These are phyloP conservation scores for Phylloporus arenicola DNA, from an alignment of 768 basidiomycete genomes.

Conservation along the genomic window DNA sequence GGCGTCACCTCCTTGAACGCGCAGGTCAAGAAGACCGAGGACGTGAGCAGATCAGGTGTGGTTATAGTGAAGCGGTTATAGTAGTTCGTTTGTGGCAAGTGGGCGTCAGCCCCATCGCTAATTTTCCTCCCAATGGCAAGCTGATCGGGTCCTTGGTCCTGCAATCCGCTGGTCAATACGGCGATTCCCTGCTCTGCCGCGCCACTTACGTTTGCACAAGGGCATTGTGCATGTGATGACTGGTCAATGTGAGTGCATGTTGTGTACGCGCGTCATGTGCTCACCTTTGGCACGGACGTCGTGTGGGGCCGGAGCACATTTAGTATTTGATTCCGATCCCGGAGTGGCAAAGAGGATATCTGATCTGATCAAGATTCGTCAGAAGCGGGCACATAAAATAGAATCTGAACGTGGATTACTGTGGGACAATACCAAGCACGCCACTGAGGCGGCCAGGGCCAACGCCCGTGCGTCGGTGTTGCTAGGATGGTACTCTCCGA, in stretches of 20 bases:
- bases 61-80: slow-evolving; percentile 18
- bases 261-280: slow-evolving; percentile 10
- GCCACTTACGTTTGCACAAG: slow-evolving; percentile 25
- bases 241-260: slow-evolving; percentile 12
- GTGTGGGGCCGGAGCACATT: slow-evolving; percentile 39
- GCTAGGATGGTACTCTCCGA: slow-evolving; percentile 13
- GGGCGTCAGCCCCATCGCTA: slow-evolving; percentile 7
- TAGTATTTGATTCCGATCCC: slow-evolving; percentile 39
- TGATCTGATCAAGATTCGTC: slow-evolving; percentile 29
- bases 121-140: slow-evolving; percentile 2
- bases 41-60: slow-evolving; percentile 36
- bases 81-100: slow-evolving; percentile 15
- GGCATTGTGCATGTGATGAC: slow-evolving; percentile 18
- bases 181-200: slow-evolving; percentile 11
- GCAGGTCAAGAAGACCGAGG: slow-evolving; percentile 50
- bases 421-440: slow-evolving; percentile 33
- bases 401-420: slow-evolving; percentile 29
- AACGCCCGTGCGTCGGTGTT: slow-evolving; percentile 12
- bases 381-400: slow-evolving; percentile 22
- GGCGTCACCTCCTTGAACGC: slow-evolving; percentile 44
- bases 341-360: slow-evolving; percentile 34
- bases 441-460: slow-evolving; percentile 29
- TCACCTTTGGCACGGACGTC: slow-evolving; percentile 24
- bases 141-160: slow-evolving; percentile 15
- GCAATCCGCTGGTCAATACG: slow-evolving; percentile 20